Evolutionary conservation across 148 eudicot genomes (phyloP), one percentile per base, ranked within the genome.

Genomic region (Polygonum maritimum): DNA sequence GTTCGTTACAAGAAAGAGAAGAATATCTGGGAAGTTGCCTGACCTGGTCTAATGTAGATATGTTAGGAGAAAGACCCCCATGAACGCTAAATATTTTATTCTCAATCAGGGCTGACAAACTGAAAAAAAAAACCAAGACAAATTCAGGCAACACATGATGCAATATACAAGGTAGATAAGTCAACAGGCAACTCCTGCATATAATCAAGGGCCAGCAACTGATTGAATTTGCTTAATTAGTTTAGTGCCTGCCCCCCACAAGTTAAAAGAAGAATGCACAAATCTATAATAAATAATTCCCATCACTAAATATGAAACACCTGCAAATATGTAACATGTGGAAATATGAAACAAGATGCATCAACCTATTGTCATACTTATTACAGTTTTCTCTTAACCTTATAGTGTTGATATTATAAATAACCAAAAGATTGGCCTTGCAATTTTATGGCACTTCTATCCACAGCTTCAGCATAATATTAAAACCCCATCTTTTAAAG

Each of bases 41-140:
- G 21, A 95, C 98, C 98, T 95, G 96, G 79, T 94, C 98, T 71
- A 94, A 82, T 39, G 93, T 86, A 71, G 85, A 78, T 73, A 94
- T 89, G 31, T 85, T 77, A 45, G 98, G 98, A 71, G 98, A 94
- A 65, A 94, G 89, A 80, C 98, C 98, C 47, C 98, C 98, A 71
- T 94, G 98, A 80, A 94, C 98, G 78, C 86, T 78, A 81, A 92
- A 94, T 80, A 94, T 85, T 83, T 88, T 90, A 84, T 92, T 92
- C 86, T 94, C 98, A 76, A 94, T 94, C 69, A 94, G 91, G 55
- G 98, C 98, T 74, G 97, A 92, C 22, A 94, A 77, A 75, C 98
- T 94, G 96, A 67, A 73, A 58, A 33, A 58, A 33, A 21, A 38
- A 77, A 62, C 49, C 69, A 54, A 44, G 18, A 36, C n/a, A 67